Percentiles rank a stretch among this genome's conserved stretches.
phyloP scores from a whole-genome alignment of 116 monocot species.

The Zostera marina region DNA sequence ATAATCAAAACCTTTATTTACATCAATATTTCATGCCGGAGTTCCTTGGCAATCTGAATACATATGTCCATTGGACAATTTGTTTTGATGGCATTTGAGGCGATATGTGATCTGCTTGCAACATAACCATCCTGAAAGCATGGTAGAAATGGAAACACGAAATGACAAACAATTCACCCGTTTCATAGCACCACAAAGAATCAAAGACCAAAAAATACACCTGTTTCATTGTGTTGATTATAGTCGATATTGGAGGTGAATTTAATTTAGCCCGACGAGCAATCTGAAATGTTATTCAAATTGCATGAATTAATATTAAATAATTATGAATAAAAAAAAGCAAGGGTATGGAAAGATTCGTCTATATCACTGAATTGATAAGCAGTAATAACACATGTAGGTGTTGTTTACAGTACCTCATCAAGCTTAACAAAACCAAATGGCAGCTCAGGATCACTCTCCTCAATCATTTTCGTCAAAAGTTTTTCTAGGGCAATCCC shows the following conservation, averaged over 20 bases:
- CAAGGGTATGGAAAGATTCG: no score
- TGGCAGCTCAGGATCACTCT: slow-evolving; percentile 57
- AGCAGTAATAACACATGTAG: not conserved
- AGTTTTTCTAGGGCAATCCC: slow-evolving; percentile 46
- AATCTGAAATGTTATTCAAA: slow-evolving; percentile 30
- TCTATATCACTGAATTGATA: not conserved
- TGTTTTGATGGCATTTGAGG: slow-evolving; percentile 63
- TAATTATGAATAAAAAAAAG: not conserved
- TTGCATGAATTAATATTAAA: not conserved
- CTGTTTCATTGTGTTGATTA: slow-evolving; percentile 43
- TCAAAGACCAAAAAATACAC: slow-evolving; percentile 12
- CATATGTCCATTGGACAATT: slow-evolving; percentile 56
- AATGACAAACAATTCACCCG: no score
- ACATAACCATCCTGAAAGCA: slow-evolving; percentile 63
- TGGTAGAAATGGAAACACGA: not conserved
- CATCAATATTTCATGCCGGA: slow-evolving; percentile 3
- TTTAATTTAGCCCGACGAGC: slow-evolving; percentile 57
- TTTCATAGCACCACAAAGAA: not conserved
- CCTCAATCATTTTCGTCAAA: slow-evolving; percentile 56
- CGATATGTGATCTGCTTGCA: slow-evolving; percentile 67
- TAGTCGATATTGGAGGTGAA: slow-evolving; percentile 43
- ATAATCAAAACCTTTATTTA: no score
- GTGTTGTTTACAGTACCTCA: slow-evolving; percentile 31
- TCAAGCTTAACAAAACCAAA: slow-evolving; percentile 88
- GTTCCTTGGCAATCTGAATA: slow-evolving; percentile 26